phyloP scores from a whole-genome alignment of 75 land plant species.

The Pseudotsuga menziesii region DNA sequence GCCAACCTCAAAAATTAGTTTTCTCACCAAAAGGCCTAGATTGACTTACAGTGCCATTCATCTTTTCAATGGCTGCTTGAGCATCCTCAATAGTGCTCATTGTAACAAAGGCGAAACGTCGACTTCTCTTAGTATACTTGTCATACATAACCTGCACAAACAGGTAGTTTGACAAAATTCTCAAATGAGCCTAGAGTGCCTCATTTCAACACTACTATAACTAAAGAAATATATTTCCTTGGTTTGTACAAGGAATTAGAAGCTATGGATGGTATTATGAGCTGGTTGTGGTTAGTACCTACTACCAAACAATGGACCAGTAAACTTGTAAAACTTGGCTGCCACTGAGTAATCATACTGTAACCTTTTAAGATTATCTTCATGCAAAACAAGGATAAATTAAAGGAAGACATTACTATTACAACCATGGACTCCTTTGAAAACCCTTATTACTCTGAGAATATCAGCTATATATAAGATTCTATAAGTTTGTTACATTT shows the following conservation, averaged over 20 bases:
- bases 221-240: not conserved
- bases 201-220: not conserved
- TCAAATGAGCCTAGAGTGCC: not conserved
- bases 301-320: not conserved
- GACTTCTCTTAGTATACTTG: conserved; percentile 79
- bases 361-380: not conserved
- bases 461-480: not conserved
- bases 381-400: not conserved
- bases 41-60: conserved; percentile 70
- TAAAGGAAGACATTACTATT: not conserved
- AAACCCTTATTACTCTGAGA: not conserved
- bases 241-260: not conserved
- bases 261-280: not conserved
- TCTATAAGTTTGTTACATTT: not conserved
- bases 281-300: not conserved
- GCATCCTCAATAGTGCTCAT: conserved; percentile 85
- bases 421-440: not conserved
- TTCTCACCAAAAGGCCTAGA: not conserved
- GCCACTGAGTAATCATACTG: not conserved
- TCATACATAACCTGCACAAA: conserved; percentile 83
- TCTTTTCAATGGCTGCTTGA: conserved; percentile 70
- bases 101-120: conserved; percentile 94
- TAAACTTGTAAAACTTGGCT: not conserved
- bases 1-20: conserved; percentile 13
- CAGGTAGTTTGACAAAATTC: not conserved